Percentiles rank a stretch among this genome's conserved stretches.
These are phyloP conservation scores for Termitomyces sp. DNA, from an alignment of 768 basidiomycete species.

Conservation along the genomic window DNA sequence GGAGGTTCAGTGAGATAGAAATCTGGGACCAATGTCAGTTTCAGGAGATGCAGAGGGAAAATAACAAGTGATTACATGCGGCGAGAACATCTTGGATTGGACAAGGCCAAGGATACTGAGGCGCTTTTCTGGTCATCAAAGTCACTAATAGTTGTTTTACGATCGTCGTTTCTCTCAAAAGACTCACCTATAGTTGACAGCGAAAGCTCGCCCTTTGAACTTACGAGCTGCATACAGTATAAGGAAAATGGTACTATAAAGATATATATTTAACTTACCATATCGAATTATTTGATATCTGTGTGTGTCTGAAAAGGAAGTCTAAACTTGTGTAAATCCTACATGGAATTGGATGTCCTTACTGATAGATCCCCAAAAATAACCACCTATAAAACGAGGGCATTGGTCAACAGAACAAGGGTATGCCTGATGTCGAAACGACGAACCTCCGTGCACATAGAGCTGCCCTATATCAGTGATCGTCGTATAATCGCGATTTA, in stretches of 20 bases:
- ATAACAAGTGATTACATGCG: slow-evolving; percentile 48
- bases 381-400: not conserved
- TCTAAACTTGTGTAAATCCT: not conserved
- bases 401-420: not conserved
- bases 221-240: not conserved
- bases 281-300: slow-evolving; percentile 1
- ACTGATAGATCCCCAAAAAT: slow-evolving; percentile 3
- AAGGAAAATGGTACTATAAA: not conserved
- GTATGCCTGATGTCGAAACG: not conserved
- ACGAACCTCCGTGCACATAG: slow-evolving; percentile 6
- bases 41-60: slow-evolving; percentile 22
- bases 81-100: slow-evolving; percentile 75
- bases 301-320: not conserved
- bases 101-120: slow-evolving; percentile 84
- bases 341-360: no score
- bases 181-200: not conserved
- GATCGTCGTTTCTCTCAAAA: no score
- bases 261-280: not conserved
- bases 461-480: not conserved
- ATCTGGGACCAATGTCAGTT: not conserved
- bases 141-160: not conserved
- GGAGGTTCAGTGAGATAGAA: not conserved
- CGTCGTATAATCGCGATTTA: no score
- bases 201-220: not conserved
- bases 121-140: slow-evolving; percentile 54